Conservation (phyloP, 495 filamentous ascomycete species). For the Cercophora scortea region DNA sequence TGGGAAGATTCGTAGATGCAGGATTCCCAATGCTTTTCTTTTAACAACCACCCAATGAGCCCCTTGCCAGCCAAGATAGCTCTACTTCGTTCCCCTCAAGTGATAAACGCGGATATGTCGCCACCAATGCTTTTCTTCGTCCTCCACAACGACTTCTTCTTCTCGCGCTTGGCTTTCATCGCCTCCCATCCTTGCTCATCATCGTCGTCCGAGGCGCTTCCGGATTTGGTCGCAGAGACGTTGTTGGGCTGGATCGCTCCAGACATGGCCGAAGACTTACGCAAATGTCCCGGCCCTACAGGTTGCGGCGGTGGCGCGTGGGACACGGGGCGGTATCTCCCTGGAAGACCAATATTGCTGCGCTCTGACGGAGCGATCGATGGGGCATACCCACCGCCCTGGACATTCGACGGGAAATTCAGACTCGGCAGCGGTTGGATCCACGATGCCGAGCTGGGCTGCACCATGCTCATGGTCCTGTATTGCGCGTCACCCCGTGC, state of each 20-base stretch:
- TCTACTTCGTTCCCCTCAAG: conserved; percentile 8
- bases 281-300: conserved; percentile 16
- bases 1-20: neutral
- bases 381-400: conserved; percentile 42
- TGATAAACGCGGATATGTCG: conserved; percentile 35
- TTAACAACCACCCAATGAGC: neutral
- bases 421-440: conserved; percentile 27
- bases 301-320: conserved; percentile 30
- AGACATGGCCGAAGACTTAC: conserved; percentile 46
- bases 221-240: conserved; percentile 19
- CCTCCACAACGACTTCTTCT: conserved; percentile 69
- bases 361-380: conserved; percentile 89
- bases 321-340: conserved; percentile 89
- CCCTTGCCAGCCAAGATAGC: no score
- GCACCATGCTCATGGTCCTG: conserved; percentile 76
- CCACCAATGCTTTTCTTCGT: conserved; percentile 48
- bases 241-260: conserved; percentile 29
- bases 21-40: neutral
- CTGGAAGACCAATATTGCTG: conserved; percentile 82
- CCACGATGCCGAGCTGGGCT: conserved; percentile 53
- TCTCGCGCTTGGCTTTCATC: conserved; percentile 77
- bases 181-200: conserved; percentile 77
- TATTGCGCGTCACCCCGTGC: conserved; percentile 28
- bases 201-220: conserved; percentile 54
- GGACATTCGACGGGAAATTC: conserved; percentile 39